A percentile compares a stretch with the other conserved stretches of the same genome.
Evolutionary conservation across 495 filamentous ascomycete genomes (phyloP).

Genomic region (Trichoderma reesei): DNA sequence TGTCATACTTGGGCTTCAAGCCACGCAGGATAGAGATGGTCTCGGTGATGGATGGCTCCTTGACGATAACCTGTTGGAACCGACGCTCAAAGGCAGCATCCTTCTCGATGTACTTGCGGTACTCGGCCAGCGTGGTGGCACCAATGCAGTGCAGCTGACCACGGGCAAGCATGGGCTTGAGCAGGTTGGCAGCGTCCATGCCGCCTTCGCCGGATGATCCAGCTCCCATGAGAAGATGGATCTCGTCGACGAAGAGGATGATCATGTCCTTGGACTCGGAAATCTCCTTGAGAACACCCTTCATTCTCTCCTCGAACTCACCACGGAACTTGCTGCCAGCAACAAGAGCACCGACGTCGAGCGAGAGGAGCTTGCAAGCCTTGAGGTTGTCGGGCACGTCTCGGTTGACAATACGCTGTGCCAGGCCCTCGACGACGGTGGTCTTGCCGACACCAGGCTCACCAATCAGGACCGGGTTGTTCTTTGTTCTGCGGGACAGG

Average conservation of each 20-base stretch:
- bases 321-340: constrained; percentile 96
- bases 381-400: constrained; percentile 95
- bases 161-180: constrained; percentile 95
- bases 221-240: constrained; percentile 96
- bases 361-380: constrained; percentile 81
- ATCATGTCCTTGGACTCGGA: constrained; percentile 95
- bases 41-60: constrained; percentile 79
- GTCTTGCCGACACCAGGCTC: constrained; percentile 99
- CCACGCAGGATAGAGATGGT: constrained; percentile 96
- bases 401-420: constrained; percentile 85
- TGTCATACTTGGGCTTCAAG: constrained; percentile 93
- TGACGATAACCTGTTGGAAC: constrained; percentile 95
- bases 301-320: constrained; percentile 98
- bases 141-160: constrained; percentile 97
- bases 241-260: constrained; percentile 95
- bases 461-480: constrained; percentile 90
- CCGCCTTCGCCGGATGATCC: constrained; percentile 88
- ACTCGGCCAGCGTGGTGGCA: constrained; percentile 88
- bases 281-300: constrained; percentile 95
- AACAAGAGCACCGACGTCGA: constrained; percentile 90
- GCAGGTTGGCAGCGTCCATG: constrained; percentile 95
- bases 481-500: constrained; percentile 89
- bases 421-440: constrained; percentile 94
- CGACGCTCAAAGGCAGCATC: constrained; percentile 95
- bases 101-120: constrained; percentile 98